Conservation (phyloP, 2,329 filamentous ascomycete genomes). For the Fusarium decemcellulare region DNA sequence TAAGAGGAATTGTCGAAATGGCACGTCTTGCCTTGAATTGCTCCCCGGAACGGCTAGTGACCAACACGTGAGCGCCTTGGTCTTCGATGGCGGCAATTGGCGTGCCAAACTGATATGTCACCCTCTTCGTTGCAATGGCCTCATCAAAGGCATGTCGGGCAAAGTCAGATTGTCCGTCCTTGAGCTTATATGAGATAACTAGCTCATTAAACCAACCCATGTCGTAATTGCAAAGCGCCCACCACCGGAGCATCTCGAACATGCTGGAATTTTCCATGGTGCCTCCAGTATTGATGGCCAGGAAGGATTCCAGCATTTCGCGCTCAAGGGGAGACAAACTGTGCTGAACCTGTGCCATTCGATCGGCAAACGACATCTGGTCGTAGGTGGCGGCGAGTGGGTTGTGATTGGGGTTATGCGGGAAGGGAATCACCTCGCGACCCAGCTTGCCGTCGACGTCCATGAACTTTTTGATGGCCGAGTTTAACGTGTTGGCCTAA, state of each 20-base stretch:
- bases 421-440: not conserved
- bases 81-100: too few species aligned
- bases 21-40: not conserved
- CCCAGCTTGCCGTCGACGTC: not conserved
- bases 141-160: not conserved
- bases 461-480: not conserved
- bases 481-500: not conserved
- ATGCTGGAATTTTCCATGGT: not conserved
- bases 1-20: conserved; percentile 4
- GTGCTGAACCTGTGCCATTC: too few species aligned
- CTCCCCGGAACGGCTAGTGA: not conserved
- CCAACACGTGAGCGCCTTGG: not conserved
- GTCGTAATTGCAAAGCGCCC: not conserved
- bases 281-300: too few species aligned
- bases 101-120: not conserved
- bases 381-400: not conserved
- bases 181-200: not conserved
- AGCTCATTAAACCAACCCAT: not conserved
- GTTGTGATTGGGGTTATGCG: not conserved
- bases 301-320: too few species aligned
- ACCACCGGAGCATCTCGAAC: conserved; percentile 1
- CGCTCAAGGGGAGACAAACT: too few species aligned
- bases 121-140: not conserved
- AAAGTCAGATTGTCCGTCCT: not conserved
- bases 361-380: not conserved